Evolutionary conservation across 495 filamentous ascomycete species (phyloP).

Genomic region (Podospora tetraspora): DNA sequence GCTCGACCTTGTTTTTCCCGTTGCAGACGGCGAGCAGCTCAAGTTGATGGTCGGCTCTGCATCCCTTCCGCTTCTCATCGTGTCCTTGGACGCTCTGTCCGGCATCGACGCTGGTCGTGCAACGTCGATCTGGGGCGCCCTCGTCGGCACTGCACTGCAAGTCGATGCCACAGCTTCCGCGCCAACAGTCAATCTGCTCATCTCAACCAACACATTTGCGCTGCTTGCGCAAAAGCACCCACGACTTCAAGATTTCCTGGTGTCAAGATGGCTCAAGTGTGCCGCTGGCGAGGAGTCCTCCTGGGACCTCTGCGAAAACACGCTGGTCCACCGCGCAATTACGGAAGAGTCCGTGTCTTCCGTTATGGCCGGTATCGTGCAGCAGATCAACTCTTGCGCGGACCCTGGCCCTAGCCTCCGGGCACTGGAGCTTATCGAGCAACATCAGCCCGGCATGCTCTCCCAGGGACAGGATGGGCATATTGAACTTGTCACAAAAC

Average conservation of each 20-base stretch:
- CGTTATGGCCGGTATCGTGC: slow-evolving; percentile 30
- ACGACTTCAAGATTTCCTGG: slow-evolving; percentile 39
- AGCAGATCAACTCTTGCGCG: slow-evolving; percentile 12
- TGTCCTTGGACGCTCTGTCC: slow-evolving; percentile 29
- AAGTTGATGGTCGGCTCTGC: slow-evolving; percentile 30
- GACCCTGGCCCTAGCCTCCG: slow-evolving; percentile 23
- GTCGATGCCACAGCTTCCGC: slow-evolving; percentile 16
- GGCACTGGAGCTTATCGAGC: slow-evolving; percentile 38
- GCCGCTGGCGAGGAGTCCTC: slow-evolving; percentile 15
- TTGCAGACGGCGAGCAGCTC: slow-evolving; percentile 16
- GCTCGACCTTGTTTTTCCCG: slow-evolving; percentile 19
- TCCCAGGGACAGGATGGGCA: slow-evolving; percentile 30
- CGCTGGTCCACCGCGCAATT: slow-evolving; percentile 32
- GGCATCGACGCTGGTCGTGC: slow-evolving; percentile 36
- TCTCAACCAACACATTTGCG: slow-evolving; percentile 32
- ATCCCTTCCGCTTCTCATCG: slow-evolving; percentile 32
- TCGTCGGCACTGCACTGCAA: slow-evolving; percentile 30
- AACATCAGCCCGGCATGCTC: slow-evolving; percentile 32
- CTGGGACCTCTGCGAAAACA: slow-evolving; percentile 39
- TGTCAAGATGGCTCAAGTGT: slow-evolving; percentile 30
- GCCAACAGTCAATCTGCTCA: slow-evolving; percentile 33
- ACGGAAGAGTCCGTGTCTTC: slow-evolving; percentile 19
- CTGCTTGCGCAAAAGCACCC: slow-evolving; percentile 23
- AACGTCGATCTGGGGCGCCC: slow-evolving; percentile 31
- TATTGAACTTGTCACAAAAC: slow-evolving; percentile 37